phyloP scores from a whole-genome alignment of 2,329 filamentous ascomycete genomes.

The Trichoderma arundinaceum region DNA sequence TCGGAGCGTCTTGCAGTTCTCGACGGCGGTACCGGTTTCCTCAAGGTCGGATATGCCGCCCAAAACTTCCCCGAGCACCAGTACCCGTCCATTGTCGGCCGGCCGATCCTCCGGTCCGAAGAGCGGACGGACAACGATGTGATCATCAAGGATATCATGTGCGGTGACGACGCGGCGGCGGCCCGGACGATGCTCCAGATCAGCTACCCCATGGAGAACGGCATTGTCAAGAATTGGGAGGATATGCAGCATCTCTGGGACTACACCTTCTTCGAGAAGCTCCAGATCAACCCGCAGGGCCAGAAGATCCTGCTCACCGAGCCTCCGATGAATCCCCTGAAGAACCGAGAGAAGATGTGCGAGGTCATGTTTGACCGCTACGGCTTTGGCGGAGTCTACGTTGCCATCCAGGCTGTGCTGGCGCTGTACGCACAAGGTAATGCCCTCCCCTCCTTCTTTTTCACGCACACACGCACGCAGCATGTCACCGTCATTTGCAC shows the following conservation, averaged over 20 bases:
- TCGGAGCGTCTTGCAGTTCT: constrained; percentile 69
- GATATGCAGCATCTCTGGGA: constrained; percentile 99
- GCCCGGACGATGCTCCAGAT: constrained; percentile 98
- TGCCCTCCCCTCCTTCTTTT: constrained; percentile 31
- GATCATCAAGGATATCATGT: constrained; percentile 98
- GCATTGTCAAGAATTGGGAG: constrained; percentile 99
- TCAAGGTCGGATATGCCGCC: constrained; percentile 98
- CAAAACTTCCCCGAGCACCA: constrained; percentile 99
- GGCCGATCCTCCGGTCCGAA: constrained; percentile 95
- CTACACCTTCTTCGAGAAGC: constrained; percentile 97
- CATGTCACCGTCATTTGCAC: constrained; percentile 7
- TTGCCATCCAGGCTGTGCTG: constrained; percentile 95
- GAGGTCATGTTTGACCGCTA: constrained; percentile 99
- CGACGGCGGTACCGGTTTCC: constrained; percentile 99
- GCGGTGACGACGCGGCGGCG: constrained; percentile 94
- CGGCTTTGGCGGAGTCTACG: constrained; percentile 94
- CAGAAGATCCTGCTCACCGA: constrained; percentile 98
- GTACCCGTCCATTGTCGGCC: constrained; percentile 96
- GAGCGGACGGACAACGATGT: constrained; percentile 69
- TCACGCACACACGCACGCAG: neutral
- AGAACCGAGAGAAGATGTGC: constrained; percentile 96
- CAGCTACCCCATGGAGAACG: constrained; percentile 99
- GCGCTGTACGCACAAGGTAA: constrained; percentile 94
- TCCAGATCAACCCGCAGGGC: constrained; percentile 86
- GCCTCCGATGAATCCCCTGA: constrained; percentile 95